phyloP scores from a whole-genome alignment of 1,284 basidiomycete species.

The Cutaneotrichosporon dermatis region DNA sequence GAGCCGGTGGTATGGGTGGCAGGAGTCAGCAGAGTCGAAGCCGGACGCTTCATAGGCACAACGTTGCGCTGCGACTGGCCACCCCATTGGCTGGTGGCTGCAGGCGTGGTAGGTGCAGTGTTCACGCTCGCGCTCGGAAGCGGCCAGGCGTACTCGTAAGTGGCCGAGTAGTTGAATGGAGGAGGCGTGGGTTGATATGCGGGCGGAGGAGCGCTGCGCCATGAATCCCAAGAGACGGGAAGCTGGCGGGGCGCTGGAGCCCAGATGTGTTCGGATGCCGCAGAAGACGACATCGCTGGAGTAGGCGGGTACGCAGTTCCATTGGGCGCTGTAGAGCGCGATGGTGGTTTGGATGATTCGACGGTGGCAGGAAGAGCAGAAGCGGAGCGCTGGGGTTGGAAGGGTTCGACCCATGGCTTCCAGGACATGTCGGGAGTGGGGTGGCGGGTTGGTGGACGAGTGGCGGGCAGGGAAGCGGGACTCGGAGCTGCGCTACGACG shows the following conservation, averaged over 20 bases:
- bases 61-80: too few relatives aligned
- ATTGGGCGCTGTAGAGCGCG: background rate
- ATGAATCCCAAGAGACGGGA: background rate
- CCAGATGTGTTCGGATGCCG: background rate
- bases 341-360: background rate
- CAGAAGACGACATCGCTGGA: background rate
- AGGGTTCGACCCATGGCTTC: conserved; percentile 1
- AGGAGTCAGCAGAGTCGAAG: too few relatives aligned
- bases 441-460: background rate
- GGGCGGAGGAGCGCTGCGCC: background rate
- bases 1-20: too few relatives aligned
- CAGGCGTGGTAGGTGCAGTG: conserved; percentile 46
- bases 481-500: too few relatives aligned
- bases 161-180: background rate
- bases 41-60: too few relatives aligned
- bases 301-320: background rate
- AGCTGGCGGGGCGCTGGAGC: background rate
- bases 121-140: background rate
- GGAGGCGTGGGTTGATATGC: background rate
- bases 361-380: background rate
- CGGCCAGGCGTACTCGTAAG: conserved; percentile 3
- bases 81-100: too few relatives aligned
- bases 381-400: background rate
- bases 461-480: too few relatives aligned
- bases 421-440: background rate